Conservation (phyloP, 2,329 filamentous ascomycete species). For the Teratosphaeriaceae sp. region DNA sequence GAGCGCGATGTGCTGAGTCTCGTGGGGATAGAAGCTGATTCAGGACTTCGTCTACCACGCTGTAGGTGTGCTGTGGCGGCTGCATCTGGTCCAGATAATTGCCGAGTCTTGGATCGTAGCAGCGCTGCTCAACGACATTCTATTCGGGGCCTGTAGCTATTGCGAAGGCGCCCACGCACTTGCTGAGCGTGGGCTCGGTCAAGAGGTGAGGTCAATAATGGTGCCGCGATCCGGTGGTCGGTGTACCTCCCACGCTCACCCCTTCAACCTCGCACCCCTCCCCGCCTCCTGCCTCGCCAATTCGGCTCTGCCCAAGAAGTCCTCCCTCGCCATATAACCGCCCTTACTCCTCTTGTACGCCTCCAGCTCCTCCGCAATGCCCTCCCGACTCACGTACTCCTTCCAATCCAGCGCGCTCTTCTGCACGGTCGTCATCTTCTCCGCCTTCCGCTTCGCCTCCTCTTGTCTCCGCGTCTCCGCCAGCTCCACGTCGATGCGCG, state of each 20-base stretch:
- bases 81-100: too few species aligned
- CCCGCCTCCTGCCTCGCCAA: slow-evolving; percentile 51
- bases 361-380: slow-evolving; percentile 55
- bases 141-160: too few species aligned
- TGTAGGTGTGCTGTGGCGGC: too few species aligned
- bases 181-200: too few species aligned
- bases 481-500: slow-evolving; percentile 25
- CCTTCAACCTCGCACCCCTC: slow-evolving; percentile 43
- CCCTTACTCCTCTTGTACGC: slow-evolving; percentile 56
- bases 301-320: slow-evolving; percentile 55
- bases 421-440: slow-evolving; percentile 60
- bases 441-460: slow-evolving; percentile 36
- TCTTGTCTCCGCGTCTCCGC: slow-evolving; percentile 26
- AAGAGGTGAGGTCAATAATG: too few species aligned
- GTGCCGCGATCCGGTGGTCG: too few species aligned
- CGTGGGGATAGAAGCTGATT: too few species aligned
- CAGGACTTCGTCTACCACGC: too few species aligned
- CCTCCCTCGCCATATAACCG: slow-evolving; percentile 55
- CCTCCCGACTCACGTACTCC: slow-evolving; percentile 55
- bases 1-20: too few species aligned
- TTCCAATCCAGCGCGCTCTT: slow-evolving; percentile 62
- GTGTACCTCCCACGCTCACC: slow-evolving; percentile 17
- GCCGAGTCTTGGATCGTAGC: too few species aligned
- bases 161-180: too few species aligned
- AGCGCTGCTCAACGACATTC: too few species aligned